Conservation (phyloP, 768 basidiomycete genomes). For the Lactarius pseudohatsudake region DNA sequence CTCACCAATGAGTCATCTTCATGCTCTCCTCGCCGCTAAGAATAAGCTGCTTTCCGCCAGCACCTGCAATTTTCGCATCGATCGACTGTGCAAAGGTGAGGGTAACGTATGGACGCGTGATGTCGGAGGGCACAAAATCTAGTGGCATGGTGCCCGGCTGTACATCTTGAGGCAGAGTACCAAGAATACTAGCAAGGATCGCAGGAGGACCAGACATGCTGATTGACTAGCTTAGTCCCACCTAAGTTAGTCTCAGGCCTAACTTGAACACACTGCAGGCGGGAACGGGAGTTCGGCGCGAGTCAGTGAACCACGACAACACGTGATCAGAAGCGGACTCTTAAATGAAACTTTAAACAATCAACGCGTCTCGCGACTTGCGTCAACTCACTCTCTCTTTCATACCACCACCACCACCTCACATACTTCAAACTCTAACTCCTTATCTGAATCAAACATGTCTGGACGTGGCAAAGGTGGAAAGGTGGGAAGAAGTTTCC, state of each 20-base stretch:
- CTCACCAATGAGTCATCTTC: slow-evolving; percentile 92
- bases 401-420: slow-evolving; percentile 26
- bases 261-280: neutral
- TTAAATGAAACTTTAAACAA: slow-evolving; percentile 26
- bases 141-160: slow-evolving; percentile 23
- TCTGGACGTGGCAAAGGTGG: slow-evolving; percentile 98
- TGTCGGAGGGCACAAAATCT: slow-evolving; percentile 22
- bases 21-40: slow-evolving; percentile 87
- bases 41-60: slow-evolving; percentile 67
- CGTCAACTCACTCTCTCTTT: slow-evolving; percentile 26
- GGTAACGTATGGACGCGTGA: slow-evolving; percentile 60
- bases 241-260: neutral
- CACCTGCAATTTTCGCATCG: slow-evolving; percentile 86
- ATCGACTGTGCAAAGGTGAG: slow-evolving; percentile 84
- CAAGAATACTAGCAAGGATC: slow-evolving; percentile 24
- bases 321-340: slow-evolving; percentile 26
- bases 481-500: slow-evolving; percentile 49
- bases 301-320: slow-evolving; percentile 7
- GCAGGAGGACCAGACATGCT: slow-evolving; percentile 20
- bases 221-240: neutral
- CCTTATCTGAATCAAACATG: slow-evolving; percentile 49
- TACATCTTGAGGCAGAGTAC: slow-evolving; percentile 14
- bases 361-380: slow-evolving; percentile 25
- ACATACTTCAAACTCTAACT: slow-evolving; percentile 27
- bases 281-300: slow-evolving; percentile 13